Conservation (phyloP, 1,139 yeast genomes). For the Geotrichum reessii region DNA sequence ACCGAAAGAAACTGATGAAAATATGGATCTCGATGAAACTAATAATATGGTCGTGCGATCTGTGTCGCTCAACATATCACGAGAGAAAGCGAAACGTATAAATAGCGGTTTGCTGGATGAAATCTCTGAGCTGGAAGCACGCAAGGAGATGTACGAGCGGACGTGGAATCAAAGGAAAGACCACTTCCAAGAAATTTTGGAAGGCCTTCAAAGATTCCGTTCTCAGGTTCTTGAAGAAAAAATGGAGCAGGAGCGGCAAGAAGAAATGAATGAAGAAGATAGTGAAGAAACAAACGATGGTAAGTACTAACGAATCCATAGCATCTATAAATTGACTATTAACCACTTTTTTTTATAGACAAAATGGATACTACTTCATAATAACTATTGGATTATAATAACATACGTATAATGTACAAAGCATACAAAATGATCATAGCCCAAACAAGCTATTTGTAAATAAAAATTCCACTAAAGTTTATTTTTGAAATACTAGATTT, state of each 20-base stretch:
- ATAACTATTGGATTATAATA: background rate
- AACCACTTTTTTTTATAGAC: background rate
- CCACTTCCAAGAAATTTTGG: constrained; percentile 26
- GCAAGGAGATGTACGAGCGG: constrained; percentile 22
- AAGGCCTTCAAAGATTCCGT: constrained; percentile 24
- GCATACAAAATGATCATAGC: background rate
- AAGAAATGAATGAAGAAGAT: constrained; percentile 13
- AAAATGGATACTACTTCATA: constrained; percentile 15
- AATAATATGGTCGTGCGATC: constrained; percentile 20
- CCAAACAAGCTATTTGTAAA: too few species aligned
- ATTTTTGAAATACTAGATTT: too few species aligned
- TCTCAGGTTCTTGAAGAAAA: constrained; percentile 22
- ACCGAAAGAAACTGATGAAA: background rate
- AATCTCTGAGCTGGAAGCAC: constrained; percentile 28
- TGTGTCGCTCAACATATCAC: constrained; percentile 26
- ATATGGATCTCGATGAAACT: constrained; percentile 1
- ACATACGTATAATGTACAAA: too few species aligned
- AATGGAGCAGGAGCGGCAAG: constrained; percentile 20
- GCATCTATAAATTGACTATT: background rate
- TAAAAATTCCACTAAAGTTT: too few species aligned
- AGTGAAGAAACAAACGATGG: constrained; percentile 5
- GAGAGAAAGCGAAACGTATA: constrained; percentile 25
- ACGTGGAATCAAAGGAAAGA: constrained; percentile 28
- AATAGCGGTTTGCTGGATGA: constrained; percentile 27
- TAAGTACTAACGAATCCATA: background rate